Evolutionary conservation across 768 basidiomycete genomes (phyloP).

Genomic region (Termitomyces sp.): DNA sequence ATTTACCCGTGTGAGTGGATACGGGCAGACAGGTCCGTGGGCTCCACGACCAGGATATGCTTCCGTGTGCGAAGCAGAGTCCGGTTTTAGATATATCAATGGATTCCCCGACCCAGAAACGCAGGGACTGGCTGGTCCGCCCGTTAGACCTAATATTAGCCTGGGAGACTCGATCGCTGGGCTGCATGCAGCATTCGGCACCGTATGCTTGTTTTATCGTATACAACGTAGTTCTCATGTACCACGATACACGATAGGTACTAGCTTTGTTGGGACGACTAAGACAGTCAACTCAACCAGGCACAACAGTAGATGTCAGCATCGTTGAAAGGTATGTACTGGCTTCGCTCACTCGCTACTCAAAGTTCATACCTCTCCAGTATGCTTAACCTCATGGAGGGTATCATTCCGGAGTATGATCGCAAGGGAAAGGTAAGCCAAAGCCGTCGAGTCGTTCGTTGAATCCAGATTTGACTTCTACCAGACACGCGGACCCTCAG

Average conservation of each 20-base stretch:
- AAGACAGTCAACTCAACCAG: conserved; percentile 28
- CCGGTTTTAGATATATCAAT: conserved; percentile 70
- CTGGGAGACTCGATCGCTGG: conserved; percentile 70
- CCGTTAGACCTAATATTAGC: conserved; percentile 67
- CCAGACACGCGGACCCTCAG: conserved; percentile 65
- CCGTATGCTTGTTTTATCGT: conserved; percentile 31
- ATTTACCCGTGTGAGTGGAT: conserved; percentile 81
- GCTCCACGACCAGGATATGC: conserved; percentile 65
- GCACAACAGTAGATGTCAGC: conserved; percentile 68
- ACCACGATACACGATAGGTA: conserved; percentile 24
- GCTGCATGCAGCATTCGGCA: conserved; percentile 68
- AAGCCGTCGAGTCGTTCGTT: background rate
- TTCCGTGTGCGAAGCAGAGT: conserved; percentile 71
- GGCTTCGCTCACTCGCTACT: background rate
- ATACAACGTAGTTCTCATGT: background rate
- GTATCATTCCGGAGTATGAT: conserved; percentile 70
- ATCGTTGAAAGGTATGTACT: conserved; percentile 56
- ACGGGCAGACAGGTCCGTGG: conserved; percentile 75
- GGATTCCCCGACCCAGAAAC: conserved; percentile 52
- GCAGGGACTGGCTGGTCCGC: conserved; percentile 51
- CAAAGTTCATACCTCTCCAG: conserved; percentile 22
- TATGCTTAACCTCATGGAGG: conserved; percentile 76
- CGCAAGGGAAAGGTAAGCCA: conserved; percentile 54
- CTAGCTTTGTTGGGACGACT: conserved; percentile 49
- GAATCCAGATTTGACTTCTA: background rate